phyloP scores from a whole-genome alignment of 1,284 basidiomycete species.

The Coriolopsis trogii region DNA sequence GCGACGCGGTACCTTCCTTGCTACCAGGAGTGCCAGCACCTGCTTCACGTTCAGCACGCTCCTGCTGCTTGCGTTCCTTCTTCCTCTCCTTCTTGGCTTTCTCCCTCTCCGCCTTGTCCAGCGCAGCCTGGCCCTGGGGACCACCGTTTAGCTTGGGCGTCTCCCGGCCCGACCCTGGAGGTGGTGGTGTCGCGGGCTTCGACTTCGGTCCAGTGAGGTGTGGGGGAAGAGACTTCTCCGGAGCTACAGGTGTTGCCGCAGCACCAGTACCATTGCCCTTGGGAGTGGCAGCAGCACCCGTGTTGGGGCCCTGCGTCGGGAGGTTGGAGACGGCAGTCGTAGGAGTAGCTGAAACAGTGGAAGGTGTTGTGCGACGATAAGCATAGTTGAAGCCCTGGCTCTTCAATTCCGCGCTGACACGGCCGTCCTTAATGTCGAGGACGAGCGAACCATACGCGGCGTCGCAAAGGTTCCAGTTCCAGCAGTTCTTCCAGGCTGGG shows the following conservation, averaged over 20 bases:
- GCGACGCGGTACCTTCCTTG: slow-evolving; percentile 35
- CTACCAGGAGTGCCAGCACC: slow-evolving; percentile 29
- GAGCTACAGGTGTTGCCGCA: slow-evolving; percentile 27
- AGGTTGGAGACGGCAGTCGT: slow-evolving; percentile 42
- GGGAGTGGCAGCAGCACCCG: slow-evolving; percentile 33
- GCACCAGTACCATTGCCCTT: slow-evolving; percentile 24
- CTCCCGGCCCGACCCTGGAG: slow-evolving; percentile 36
- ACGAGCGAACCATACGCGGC: slow-evolving; percentile 90
- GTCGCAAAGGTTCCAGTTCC: slow-evolving; percentile 98
- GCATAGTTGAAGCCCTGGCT: slow-evolving; percentile 98
- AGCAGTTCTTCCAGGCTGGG: slow-evolving; percentile 95
- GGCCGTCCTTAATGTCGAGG: slow-evolving; percentile 88
- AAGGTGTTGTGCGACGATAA: slow-evolving; percentile 73
- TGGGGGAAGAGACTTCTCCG: slow-evolving; percentile 30
- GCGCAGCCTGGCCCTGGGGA: slow-evolving; percentile 29
- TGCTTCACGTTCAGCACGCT: slow-evolving; percentile 44
- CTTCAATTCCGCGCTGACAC: slow-evolving; percentile 90
- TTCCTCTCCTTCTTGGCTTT: slow-evolving; percentile 59
- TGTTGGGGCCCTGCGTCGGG: slow-evolving; percentile 30
- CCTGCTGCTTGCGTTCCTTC: slow-evolving; percentile 59
- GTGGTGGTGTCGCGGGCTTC: slow-evolving; percentile 37
- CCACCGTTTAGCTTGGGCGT: slow-evolving; percentile 41
- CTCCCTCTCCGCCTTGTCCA: slow-evolving; percentile 49
- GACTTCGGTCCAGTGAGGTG: slow-evolving; percentile 31
- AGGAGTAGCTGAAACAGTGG: slow-evolving; percentile 43